Base-by-base conservation (phyloP, 225 moss, liverwort and hornwort genomes). In the Sphagnum tenellum region DNA sequence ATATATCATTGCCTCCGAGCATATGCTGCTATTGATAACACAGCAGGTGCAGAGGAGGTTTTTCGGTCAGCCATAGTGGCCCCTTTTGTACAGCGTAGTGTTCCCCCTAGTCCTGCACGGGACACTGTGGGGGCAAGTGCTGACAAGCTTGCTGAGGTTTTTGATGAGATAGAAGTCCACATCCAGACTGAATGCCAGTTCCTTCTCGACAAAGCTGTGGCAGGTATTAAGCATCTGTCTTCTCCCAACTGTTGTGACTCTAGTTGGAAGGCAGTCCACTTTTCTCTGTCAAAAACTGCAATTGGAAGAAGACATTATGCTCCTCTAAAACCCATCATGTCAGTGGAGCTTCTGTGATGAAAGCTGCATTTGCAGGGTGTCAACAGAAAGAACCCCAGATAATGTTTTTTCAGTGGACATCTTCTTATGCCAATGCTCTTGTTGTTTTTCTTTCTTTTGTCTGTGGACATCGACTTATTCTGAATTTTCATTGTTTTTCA, bases 1-100 rank as follows among this genome's bases (percentile, higher is more conserved):
- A 88, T 94, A 62, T 76, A 88, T 64, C 90, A 94, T 66, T 94
- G 90, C 69, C 86, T 94, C 64, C 86, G 90, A 60, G 89, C 93
- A 55, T 90, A 94, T 75, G 83, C 90, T 76, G 86, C 93, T 50
- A 88, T 90, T 68, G 93, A 94, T 54, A 90, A 90, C 56, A 90
- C 80, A 65, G 66, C 82, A 75, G 90, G 89, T 51, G 90, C 93
- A 49, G 88, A 94, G 76, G 93, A 88, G 52, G 90, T 82, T 47
- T 90, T 89, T 59, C 93, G 88, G 64, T 72, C 86, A 68, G 86
- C 93, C 63, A 84, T 94, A 55, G 93, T 94, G 64, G 76, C 88
- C 51, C 86, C 84, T 61, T 84, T 89, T 77, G 88, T 90, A 65
- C 87, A 82, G 71, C 63, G 70, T 12, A 79, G 89, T 46, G 68